Percentiles rank a stretch among this genome's conserved stretches.
These are phyloP conservation scores for Tothia fuscella DNA, from an alignment of 2,329 filamentous ascomycete species.

Conservation along the genomic window DNA sequence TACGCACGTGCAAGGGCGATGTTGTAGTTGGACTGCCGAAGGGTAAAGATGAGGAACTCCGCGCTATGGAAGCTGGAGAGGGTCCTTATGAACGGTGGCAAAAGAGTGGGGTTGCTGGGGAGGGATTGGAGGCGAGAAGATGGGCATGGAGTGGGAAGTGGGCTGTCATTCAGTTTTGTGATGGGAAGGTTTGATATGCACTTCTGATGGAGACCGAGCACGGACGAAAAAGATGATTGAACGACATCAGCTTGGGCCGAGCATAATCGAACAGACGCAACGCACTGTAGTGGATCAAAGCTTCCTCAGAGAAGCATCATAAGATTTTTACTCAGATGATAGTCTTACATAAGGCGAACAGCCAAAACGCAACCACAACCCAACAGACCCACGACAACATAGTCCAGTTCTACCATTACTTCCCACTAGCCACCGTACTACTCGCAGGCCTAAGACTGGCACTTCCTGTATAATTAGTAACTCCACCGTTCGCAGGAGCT, in stretches of 20 bases:
- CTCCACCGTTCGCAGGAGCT: no score
- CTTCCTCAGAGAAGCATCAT: no score
- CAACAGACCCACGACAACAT: slow-evolving; percentile 26
- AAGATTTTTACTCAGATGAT: no score
- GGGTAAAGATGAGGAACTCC: slow-evolving; percentile 74
- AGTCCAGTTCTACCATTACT: slow-evolving; percentile 31
- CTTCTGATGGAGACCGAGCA: no score
- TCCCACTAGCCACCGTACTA: slow-evolving; percentile 42
- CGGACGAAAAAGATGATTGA: no score
- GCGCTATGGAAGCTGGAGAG: slow-evolving; percentile 54
- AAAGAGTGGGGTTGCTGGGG: slow-evolving; percentile 6
- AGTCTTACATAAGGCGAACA: no score
- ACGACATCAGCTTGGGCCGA: no score
- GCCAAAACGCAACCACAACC: slow-evolving; percentile 11
- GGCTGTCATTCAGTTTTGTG: slow-evolving; percentile 81
- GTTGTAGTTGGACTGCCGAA: slow-evolving; percentile 78
- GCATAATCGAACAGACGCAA: no score
- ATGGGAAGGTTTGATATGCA: no score
- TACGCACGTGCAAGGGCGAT: slow-evolving; percentile 94
- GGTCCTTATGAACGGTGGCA: slow-evolving; percentile 43
- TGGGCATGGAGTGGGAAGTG: slow-evolving; percentile 97
- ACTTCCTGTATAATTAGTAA: no score
- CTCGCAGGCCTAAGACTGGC: slow-evolving; percentile 40
- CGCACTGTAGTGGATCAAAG: no score
- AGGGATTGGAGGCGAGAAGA: slow-evolving; percentile 42